Evolutionary conservation across 2,329 filamentous ascomycete species (phyloP), one percentile per base, ranked within the genome.

Genomic region (Calcarisporium arbuscula): DNA sequence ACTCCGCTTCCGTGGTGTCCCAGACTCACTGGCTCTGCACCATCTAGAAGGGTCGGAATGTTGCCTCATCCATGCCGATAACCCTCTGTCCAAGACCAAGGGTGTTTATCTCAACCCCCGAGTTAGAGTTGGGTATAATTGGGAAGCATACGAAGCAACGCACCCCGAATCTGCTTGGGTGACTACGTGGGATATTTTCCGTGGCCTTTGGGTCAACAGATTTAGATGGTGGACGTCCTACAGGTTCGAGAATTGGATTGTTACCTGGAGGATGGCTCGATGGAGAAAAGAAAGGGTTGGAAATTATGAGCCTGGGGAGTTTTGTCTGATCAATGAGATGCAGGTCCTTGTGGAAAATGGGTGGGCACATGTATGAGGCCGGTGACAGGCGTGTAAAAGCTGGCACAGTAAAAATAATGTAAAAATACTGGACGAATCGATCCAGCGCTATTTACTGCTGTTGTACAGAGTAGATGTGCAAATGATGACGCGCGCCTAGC

Each of bases 41-140:
- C 82, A 85, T 49, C 64, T 88, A 18, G 85, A 89, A 56, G 84
- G 70, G n/a, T 83, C 77, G 11, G 84, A 89, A 57, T 88, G 83
- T 62, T 89, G 85, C 56, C 71, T 89, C 34, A 77, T 86, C 35
- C 82, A 86, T 51, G 74, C 76, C 3, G 82, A 86, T 49, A 86
- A 85, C 46, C 74, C 73, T 2, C 58, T 78, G 5, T 68, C 68
- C 5, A 50, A 50, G 36, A 54, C 56, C 6, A 45, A 57, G 35
- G 77, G 82, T 32, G 74, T 85, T 6, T 86, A 68, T 53, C 51
- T 86, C 25, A 87, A 87, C 52, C 80, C 82, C 2, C 69, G 70
- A 10, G 81, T 86, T 9, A 67, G 80, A 8, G 82, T 86, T 5
- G 79, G 70, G 3, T 86, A 85, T 50, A 75, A 65, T 42, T 52